Base-by-base conservation (phyloP, 106 monocot species). In the Narthecium ossifragum region DNA sequence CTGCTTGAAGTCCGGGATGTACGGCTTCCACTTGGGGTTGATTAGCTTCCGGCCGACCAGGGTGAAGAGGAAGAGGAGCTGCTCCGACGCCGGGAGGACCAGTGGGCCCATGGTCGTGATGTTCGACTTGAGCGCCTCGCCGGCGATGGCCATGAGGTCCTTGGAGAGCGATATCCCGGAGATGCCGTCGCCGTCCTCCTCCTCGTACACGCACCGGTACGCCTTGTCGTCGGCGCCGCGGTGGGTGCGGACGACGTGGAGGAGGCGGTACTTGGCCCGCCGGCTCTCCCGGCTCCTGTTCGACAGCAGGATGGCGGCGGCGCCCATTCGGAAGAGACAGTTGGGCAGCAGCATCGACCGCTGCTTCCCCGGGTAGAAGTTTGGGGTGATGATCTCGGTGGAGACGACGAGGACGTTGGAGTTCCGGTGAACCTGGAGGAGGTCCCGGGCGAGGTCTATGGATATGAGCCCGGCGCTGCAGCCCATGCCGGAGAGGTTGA, bases 1-100 rank as follows among this genome's bases (percentile, higher is more conserved):
- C 54, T 49, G 71, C 63, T 83, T 85, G 79, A 94, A 94, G 80
- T 93, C 74, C 0, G 88, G 88, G 15, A 88, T 70, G 65, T 84
- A 80, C 0, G 76, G 67, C 45, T 27, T 46, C 60, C 60, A 60
- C 6, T 67, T 58, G 25, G 57, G 57, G n/a, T 67, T 67, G 21
- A 67, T 58, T 2, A 67, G 22, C 46, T 57, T 67, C 3, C 67
- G 22, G n/a, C 67, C 67, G 13, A 67, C 46, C 26, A 67, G 46
- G 5, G 29, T 67, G 48, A 67, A 58, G 4, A 67, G 48, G 18
- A 67, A 57, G 22, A 57, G 48, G 34, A 67, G 57, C 57, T 67
- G 67, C 32, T 67, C 67, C 4, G 57, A 48, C 5, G 67, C 67
- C 17, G 67, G 67, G 26, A 67, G 67, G n/a, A 67, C 67, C 1